Evolutionary conservation across 2,329 filamentous ascomycete species (phyloP).

Genomic region (Monosporascus sp.): DNA sequence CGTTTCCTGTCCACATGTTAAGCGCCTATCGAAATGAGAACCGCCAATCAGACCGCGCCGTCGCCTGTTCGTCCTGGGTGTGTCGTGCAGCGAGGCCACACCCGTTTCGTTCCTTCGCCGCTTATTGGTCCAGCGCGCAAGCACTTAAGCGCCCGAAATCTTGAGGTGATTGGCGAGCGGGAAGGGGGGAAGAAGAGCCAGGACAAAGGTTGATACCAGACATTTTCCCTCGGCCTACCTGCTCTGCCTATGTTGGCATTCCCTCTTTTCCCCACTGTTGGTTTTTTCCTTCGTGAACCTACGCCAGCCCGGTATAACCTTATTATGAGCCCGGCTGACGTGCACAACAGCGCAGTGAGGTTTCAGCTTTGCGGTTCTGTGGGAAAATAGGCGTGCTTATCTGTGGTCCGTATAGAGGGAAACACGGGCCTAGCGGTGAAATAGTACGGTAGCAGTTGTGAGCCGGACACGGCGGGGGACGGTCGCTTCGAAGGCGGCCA

Average conservation of each 20-base stretch:
- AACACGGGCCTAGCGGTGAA: neutral
- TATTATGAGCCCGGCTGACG: too few species aligned
- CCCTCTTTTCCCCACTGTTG: too few species aligned
- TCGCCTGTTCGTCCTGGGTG: neutral
- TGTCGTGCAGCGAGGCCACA: neutral
- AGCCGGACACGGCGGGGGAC: neutral
- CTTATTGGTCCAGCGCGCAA: neutral
- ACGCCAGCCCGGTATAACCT: too few species aligned
- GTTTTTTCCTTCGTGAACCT: too few species aligned
- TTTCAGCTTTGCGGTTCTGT: too few species aligned
- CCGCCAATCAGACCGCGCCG: neutral
- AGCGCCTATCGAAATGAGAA: neutral
- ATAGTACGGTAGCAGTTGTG: neutral
- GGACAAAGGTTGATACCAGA: neutral
- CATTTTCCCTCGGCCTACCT: neutral
- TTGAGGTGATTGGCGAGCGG: neutral
- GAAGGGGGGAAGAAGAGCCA: neutral
- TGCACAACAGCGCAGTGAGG: too few species aligned
- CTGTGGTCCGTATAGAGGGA: neutral
- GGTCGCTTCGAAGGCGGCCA: neutral
- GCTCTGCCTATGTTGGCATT: too few species aligned
- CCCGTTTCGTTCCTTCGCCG: neutral
- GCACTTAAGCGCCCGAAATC: neutral
- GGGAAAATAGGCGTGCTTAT: too few species aligned
- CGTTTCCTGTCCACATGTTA: neutral